A percentile compares a stretch with the other conserved stretches of the same genome.
These are phyloP conservation scores for Sicyos edulis DNA, from an alignment of 306 rosid species.

Conservation along the genomic window DNA sequence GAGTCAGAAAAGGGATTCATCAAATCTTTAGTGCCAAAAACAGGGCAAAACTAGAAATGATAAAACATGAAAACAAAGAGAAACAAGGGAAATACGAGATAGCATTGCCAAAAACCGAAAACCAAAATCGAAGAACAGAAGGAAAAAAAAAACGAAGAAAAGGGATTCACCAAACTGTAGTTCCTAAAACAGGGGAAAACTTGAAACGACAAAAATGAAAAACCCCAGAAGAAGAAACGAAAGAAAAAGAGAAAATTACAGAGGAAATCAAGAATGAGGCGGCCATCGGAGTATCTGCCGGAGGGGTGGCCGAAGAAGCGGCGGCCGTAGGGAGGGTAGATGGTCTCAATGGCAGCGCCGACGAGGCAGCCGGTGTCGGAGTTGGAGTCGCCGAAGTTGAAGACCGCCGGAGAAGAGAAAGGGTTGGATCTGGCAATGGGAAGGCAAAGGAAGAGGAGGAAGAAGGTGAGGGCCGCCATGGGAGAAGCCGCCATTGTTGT, in stretches of 20 bases:
- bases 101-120: not conserved
- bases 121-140: not conserved
- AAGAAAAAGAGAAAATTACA: constrained; percentile 30
- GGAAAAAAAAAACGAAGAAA: no score
- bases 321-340: constrained; percentile 61
- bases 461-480: constrained; percentile 20
- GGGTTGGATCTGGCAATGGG: constrained; percentile 43
- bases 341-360: constrained; percentile 57
- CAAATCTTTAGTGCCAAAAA: no score
- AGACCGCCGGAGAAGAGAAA: constrained; percentile 57
- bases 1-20: no score
- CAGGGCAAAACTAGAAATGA: no score
- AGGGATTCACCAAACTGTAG: no score
- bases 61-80: not conserved
- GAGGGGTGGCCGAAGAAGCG: constrained; percentile 53
- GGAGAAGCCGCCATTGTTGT: not conserved
- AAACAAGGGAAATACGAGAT: constrained; percentile 8
- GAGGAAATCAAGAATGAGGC: constrained; percentile 70
- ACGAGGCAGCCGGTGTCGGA: constrained; percentile 76
- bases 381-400: constrained; percentile 27
- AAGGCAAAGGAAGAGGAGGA: constrained; percentile 29
- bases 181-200: not conserved
- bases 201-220: not conserved
- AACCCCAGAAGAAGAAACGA: not conserved
- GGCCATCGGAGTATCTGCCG: constrained; percentile 90